Conservation (phyloP, 768 basidiomycete species). For the Polyporus arcularius region DNA sequence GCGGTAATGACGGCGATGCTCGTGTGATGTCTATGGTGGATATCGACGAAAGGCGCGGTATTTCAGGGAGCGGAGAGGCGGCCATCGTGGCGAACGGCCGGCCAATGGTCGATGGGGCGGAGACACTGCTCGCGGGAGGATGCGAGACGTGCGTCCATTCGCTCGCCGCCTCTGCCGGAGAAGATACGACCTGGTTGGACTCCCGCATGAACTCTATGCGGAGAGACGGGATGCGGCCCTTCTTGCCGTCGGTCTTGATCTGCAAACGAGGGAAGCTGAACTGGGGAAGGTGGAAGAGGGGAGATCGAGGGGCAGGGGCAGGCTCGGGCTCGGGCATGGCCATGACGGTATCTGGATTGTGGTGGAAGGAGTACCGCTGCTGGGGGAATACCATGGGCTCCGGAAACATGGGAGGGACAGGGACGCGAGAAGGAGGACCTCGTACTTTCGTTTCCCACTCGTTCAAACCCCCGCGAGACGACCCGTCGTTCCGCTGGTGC, state of each 20-base stretch:
- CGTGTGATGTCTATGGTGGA: not conserved
- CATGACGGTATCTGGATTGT: not conserved
- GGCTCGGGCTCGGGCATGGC: constrained; percentile 6
- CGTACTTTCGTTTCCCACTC: constrained; percentile 10
- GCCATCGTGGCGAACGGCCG: constrained; percentile 16
- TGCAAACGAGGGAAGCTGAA: constrained; percentile 4
- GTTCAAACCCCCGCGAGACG: not conserved
- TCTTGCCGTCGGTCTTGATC: not conserved
- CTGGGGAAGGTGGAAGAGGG: constrained; percentile 2
- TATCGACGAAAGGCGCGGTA: not conserved
- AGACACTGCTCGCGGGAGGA: constrained; percentile 4
- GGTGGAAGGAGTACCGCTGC: not conserved
- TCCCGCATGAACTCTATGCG: constrained; percentile 16
- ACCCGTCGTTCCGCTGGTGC: not conserved
- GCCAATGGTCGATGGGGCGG: constrained; percentile 6
- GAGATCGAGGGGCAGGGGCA: not conserved
- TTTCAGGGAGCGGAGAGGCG: not conserved
- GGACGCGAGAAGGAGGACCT: constrained; percentile 1
- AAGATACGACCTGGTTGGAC: constrained; percentile 9
- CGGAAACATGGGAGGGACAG: constrained; percentile 9
- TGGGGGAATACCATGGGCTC: not conserved
- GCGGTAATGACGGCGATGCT: not conserved
- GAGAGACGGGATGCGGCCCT: constrained; percentile 15
- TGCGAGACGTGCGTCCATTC: not conserved
- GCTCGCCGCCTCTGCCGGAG: not conserved